Evolutionary conservation across 768 basidiomycete genomes (phyloP), one percentile per base, ranked within the genome.

Genomic region (Lactifluus piperatus): DNA sequence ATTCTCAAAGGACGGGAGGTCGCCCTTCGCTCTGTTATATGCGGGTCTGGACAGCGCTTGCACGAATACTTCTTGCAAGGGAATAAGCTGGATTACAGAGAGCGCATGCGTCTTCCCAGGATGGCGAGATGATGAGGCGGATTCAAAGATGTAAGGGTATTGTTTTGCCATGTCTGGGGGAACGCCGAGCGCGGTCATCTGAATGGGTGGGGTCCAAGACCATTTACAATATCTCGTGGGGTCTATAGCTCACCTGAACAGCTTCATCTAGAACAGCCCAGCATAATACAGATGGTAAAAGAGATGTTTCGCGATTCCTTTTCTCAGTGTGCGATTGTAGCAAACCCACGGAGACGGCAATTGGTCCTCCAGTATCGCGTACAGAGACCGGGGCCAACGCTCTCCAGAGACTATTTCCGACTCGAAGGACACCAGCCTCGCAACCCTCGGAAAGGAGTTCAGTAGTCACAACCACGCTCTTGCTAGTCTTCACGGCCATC

Each of bases 211-310:
- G 79, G 53, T 56, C 62, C 11, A 51, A 18, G 39, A 54, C 10
- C 27, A 50, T 16, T 36, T n/a, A 47, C 20, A 3, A 10, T 27
- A 32, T 32, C 16, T 11, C 18, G 11, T 5, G 14, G 20, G 43
- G 29, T 50, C n/a, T 18, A 37, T 46, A 2, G 29, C 60, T 46
- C 18, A 54, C 24, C 65, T 72, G 60, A 37, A 82, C 82, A 65
- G 71, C 67, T n/a, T 74, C 69, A 67, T 71, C 70, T 29, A 39
- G 54, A 36, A 65, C 49, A 45, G 73, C 75, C 72, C 74, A 74
- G 58, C 73, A 77, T 5, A 57, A 67, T 53, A 76, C 51, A 27
- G 60, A 58, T 24, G 45, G 55, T 4, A 62, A 36, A 44, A 56
- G 41, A 41, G 64, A 54, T 37, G 52, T n/a, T 9, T 43, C 46